phyloP scores from a whole-genome alignment of 23 red algal species.

The Pyropia haitanensis region DNA sequence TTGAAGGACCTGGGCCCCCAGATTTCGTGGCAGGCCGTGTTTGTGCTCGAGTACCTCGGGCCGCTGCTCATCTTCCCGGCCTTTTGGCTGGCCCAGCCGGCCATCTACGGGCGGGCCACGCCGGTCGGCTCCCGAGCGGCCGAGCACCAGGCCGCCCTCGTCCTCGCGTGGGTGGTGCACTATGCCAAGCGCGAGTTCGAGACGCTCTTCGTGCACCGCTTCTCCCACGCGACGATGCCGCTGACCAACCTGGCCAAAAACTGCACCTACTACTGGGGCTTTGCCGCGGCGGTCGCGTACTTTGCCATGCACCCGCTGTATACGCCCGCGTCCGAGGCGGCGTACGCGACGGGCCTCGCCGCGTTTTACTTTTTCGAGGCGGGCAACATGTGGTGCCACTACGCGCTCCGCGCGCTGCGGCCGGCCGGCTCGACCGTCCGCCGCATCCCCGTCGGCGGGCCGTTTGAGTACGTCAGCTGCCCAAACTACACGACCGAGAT shows the following conservation, averaged over 20 bases:
- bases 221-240: slow-evolving; percentile 98
- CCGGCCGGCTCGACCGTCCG: slow-evolving; percentile 65
- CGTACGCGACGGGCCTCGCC: slow-evolving; percentile 25
- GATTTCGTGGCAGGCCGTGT: slow-evolving; percentile 83
- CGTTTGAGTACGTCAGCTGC: slow-evolving; percentile 85
- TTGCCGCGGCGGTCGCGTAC: slow-evolving; percentile 69
- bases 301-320: slow-evolving; percentile 91
- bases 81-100: slow-evolving; percentile 39
- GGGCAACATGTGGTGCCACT: slow-evolving; percentile 64
- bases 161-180: slow-evolving; percentile 75
- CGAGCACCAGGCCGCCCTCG: slow-evolving; percentile 32
- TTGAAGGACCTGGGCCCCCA: slow-evolving; percentile 92
- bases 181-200: slow-evolving; percentile 86
- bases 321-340: slow-evolving; percentile 42
- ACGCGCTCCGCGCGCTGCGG: slow-evolving; percentile 54
- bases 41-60: slow-evolving; percentile 86
- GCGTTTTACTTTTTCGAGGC: slow-evolving; percentile 71
- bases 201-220: slow-evolving; percentile 91
- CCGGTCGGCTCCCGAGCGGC: not conserved
- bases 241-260: slow-evolving; percentile 85
- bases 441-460: slow-evolving; percentile 67
- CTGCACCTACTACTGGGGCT: slow-evolving; percentile 92
- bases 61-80: slow-evolving; percentile 78
- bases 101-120: slow-evolving; percentile 33
- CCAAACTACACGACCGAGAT: slow-evolving; percentile 90